Evolutionary conservation across 176 grass and related monocot genomes (phyloP), one percentile per base, ranked within the genome.

Genomic region (Elymus sibiricus): DNA sequence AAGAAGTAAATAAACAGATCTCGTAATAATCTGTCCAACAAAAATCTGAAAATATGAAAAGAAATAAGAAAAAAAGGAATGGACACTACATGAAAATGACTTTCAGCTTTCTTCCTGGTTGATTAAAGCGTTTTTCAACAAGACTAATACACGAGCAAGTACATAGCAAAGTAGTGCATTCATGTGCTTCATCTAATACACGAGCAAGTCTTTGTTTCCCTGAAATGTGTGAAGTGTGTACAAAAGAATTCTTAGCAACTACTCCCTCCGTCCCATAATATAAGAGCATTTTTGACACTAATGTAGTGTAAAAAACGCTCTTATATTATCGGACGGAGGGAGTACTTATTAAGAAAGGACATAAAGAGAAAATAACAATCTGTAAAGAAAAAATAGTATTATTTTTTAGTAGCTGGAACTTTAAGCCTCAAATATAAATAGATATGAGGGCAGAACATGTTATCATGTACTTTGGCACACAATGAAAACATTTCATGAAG

Each of bases 141-240:
- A 98, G 89, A 79, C 72, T 85, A 29, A 29, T 29, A 29, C 29
- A 29, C 29, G 29, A 29, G 29, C 29, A 29, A 29, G 29, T 29
- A 29, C 29, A 29, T 29, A 29, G 29, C 29, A 29, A 29, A 29
- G 29, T 29, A 29, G 29, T 2, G 29, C 29, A 29, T 29, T 29
- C 1, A 29, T 29, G 29, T 29, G 29, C 29, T 29, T 29, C 29
- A 29, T 29, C 29, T 29, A 29, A 29, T 29, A 35, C 34, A 35
- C 5, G 34, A 35, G 34, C 34, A 98, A 92, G 69, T 98, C 84
- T 61, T 89, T 98, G 77, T 95, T 92, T 58, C 86, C 91, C 95
- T 98, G 90, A 71, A 86, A 90, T 61, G 79, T 75, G 79, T 71
- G 44, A 58, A 25, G 59, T 15, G 15, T 22, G 66, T 69, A 77